Base-by-base conservation (phyloP, 73 alveolate species). In the Uronychia setigera region DNA sequence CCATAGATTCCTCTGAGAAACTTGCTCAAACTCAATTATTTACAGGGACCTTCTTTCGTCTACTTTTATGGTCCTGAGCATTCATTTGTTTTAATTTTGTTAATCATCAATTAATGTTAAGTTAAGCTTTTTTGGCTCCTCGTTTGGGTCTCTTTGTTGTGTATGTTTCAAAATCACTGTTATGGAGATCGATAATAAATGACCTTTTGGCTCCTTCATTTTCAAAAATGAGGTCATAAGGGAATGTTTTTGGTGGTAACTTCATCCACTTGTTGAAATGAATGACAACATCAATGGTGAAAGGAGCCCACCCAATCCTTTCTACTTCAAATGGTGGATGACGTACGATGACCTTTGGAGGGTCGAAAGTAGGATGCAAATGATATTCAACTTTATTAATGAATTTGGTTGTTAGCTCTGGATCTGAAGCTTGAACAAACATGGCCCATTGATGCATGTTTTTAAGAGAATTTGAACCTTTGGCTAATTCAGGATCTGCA, bases 351-450 rank as follows among this genome's bases (percentile, higher is more conserved):
- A 80, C 85, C 26, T 74, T 80, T 32, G 88, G 77, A 30, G 94
- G 94, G 31, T 82, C 31, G 58, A 88, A 88, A 33, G 94, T 88
- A 32, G 94, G 94, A 59, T 88, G 94, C 27, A 88, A 78, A 58
- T 88, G 89, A 58, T 80, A 88, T 58, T 79, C 87, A 1, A 88
- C 94, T 58, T 81, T 83, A n/a, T 80, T 19, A 9, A 88, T 78
- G 80, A 83, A 88, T 35, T 58, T 83, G 58, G 83, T 81, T 0
- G 88, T 84, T n/a, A 81, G 81, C 31, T 81, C 58, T 80, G 81
- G 76, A 26, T 88, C 87, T 5, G 78, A 58, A n/a, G 79, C 82
- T 32, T 86, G 85, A 58, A 88, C 91, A 78, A 32, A 88, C 88
- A 78, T 78, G 25, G 78, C 58, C 94, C 94, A 88, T 27, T 87